Evolutionary conservation across 129 eudicot species (phyloP), one percentile per base, ranked within the genome.

Genomic region (Centella asiatica): DNA sequence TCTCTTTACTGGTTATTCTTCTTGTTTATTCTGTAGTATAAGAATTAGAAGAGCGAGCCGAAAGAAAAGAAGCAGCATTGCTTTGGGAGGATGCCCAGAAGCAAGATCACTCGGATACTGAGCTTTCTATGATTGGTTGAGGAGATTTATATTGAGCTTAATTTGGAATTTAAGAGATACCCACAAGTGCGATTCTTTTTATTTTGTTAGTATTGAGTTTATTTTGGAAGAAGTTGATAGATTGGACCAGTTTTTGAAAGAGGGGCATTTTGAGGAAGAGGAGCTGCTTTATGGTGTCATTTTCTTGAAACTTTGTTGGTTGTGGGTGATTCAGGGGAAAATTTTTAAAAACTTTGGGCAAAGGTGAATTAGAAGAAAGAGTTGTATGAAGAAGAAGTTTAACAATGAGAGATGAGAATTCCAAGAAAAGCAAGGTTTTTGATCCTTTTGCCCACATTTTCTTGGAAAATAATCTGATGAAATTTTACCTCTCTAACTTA

Each of bases 361-460:
- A 17, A 40, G 46, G 60, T 65, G 60, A 64, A 26, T 33, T 50
- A 19, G 52, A 48, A 25, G 70, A 49, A n/a, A 55, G 57, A 53
- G 71, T 69, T 82, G 89, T 68, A 88, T 89, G 97, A 82, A 59
- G 74, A 63, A 65, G 62, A 44, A 60, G 74, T 65, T 75, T 67
- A 69, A 82, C 80, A 77, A 92, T 92, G 98, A 82, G 77, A 76
- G 97, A 90, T 86, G 95, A 53, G 48, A 74, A 68, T 69, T 65
- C 73, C 57, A 83, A 81, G 87, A 86, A 76, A 81, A 86, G 87
- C 85, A 90, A 86, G 97, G 95, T 90, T 70, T 64, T 68, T 4
- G 50, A 67, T 61, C 47, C 2, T 47, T 56, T 31, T 31, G 42
- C 68, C 26, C 40, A 17, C n/a, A 19, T 32, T 40, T 67, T 62